phyloP scores from a whole-genome alignment of 139 green algal species.

The Pleodorina starrii region DNA sequence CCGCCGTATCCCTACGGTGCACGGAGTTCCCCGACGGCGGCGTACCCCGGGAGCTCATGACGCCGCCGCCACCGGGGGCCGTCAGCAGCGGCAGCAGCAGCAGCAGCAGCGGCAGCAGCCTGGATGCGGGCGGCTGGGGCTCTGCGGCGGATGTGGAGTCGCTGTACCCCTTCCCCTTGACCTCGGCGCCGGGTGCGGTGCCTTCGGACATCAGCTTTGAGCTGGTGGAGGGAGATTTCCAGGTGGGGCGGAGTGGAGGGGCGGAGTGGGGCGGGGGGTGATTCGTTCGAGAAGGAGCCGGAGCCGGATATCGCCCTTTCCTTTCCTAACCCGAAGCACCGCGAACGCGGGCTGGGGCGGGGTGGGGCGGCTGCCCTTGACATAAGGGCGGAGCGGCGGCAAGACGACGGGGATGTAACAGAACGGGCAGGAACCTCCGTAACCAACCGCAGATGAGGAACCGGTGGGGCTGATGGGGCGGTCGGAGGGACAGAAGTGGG shows the following conservation, averaged over 20 bases:
- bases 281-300: too few species aligned
- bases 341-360: too few species aligned
- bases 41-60: conserved; percentile 33
- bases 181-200: neutral
- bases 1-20: conserved; percentile 82
- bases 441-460: too few species aligned
- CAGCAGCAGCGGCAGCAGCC: neutral
- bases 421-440: too few species aligned
- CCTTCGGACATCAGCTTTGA: conserved; percentile 82
- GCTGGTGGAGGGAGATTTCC: conserved; percentile 87
- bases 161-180: conserved; percentile 40
- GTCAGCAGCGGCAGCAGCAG: neutral
- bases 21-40: conserved; percentile 62
- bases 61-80: neutral
- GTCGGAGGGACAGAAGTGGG: too few species aligned
- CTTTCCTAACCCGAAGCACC: too few species aligned
- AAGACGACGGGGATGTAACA: too few species aligned
- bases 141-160: neutral
- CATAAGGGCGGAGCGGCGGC: too few species aligned
- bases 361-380: too few species aligned
- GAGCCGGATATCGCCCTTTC: too few species aligned
- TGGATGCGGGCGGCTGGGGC: neutral
- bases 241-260: conserved; percentile 56
- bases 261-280: too few species aligned
- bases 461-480: too few species aligned